A percentile compares a stretch with the other conserved stretches of the same genome.
These are phyloP conservation scores for Entrophospora sp. DNA, from an alignment of 192 early-diverging fungal species.

Conservation along the genomic window DNA sequence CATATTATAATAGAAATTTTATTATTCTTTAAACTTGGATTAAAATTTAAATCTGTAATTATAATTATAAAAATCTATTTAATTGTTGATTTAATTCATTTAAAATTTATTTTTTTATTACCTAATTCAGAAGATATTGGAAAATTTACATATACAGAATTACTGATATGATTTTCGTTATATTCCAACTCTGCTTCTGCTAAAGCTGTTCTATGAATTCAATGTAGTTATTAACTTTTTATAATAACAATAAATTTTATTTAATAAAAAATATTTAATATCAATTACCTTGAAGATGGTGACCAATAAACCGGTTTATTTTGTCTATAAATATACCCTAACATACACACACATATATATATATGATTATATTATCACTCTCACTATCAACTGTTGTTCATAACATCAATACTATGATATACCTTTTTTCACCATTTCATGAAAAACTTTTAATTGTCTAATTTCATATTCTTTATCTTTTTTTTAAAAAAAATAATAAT, in stretches of 20 bases:
- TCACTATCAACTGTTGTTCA: too few species aligned
- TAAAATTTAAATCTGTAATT: conserved; percentile 12
- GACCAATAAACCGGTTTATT: conserved; percentile 80
- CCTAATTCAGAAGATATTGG: too few species aligned
- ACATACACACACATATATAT: too few species aligned
- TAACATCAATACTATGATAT: too few species aligned
- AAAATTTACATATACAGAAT: conserved; percentile 63
- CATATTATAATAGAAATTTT: conserved; percentile 49
- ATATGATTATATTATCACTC: too few species aligned
- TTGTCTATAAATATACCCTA: conserved; percentile 64
- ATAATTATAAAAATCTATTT: not conserved
- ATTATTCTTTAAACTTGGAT: conserved; percentile 6
- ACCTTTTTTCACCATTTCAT: conserved; percentile 60
- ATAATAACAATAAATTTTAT: not conserved
- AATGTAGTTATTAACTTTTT: not conserved
- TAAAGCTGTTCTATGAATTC: conserved; percentile 48
- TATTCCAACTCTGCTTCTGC: conserved; percentile 78
- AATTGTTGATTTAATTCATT: too few species aligned
- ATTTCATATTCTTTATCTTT: conserved; percentile 65
- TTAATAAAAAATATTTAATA: not conserved
- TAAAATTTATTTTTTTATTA: not conserved
- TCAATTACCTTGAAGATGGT: conserved; percentile 54
- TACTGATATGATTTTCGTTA: conserved; percentile 61
- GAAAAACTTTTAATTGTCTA: conserved; percentile 61
- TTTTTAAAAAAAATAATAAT: not conserved